Evolutionary conservation across 2,329 filamentous ascomycete genomes (phyloP).

Genomic region (Aotearoamyces nothofagi): DNA sequence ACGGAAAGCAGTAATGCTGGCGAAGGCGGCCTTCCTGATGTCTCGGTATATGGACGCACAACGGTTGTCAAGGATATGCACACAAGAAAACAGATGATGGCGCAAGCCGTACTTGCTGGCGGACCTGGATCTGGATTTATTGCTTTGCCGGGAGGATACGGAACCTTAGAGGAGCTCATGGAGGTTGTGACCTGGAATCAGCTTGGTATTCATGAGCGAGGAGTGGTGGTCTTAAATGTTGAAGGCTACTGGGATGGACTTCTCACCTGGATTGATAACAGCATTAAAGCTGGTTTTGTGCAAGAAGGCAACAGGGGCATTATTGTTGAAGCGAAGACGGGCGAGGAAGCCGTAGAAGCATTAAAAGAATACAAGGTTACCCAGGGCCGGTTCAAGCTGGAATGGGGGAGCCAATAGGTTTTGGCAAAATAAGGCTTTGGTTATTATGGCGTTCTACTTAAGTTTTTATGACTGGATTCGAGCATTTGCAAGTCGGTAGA

Average conservation of each 20-base stretch:
- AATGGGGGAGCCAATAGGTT: constrained; percentile 48
- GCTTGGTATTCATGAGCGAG: constrained; percentile 72
- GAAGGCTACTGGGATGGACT: constrained; percentile 88
- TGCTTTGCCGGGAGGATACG: constrained; percentile 77
- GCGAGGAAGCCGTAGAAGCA: constrained; percentile 55
- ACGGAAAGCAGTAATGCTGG: constrained; percentile 22
- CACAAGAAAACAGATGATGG: constrained; percentile 89
- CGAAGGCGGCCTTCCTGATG: constrained; percentile 25
- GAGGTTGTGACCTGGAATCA: constrained; percentile 92
- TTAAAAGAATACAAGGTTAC: constrained; percentile 64
- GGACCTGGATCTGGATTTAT: constrained; percentile 81
- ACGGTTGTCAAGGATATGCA: constrained; percentile 95
- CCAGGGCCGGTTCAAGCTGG: constrained; percentile 60
- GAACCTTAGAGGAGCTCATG: constrained; percentile 91
- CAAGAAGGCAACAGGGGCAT: constrained; percentile 56
- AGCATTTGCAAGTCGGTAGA: no score
- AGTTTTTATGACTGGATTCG: no score
- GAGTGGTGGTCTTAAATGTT: constrained; percentile 73
- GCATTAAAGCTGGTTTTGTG: constrained; percentile 67
- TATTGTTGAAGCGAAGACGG: constrained; percentile 57
- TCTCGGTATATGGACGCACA: constrained; percentile 57
- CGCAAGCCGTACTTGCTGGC: constrained; percentile 66
- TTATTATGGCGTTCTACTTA: no score
- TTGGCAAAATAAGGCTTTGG: no score
- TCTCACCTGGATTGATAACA: constrained; percentile 63